Conservation (phyloP, 2,329 filamentous ascomycete species). For the Ophiosphaerella narmari region DNA sequence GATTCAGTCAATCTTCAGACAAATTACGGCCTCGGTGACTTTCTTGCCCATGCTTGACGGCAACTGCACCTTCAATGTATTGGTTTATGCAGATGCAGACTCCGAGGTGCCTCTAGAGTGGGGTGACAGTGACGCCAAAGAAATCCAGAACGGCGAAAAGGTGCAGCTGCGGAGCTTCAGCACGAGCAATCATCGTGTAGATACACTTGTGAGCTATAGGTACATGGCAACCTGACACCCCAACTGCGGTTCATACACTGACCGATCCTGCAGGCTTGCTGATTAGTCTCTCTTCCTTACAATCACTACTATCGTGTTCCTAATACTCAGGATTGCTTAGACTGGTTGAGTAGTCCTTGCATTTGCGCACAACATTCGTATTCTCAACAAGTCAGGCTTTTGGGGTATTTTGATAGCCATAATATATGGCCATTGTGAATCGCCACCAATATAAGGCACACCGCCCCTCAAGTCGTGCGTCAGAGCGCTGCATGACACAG, state of each 20-base stretch:
- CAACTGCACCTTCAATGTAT: constrained; percentile 97
- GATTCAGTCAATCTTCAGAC: constrained; percentile 94
- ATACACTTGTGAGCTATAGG: constrained; percentile 93
- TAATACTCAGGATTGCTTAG: neutral
- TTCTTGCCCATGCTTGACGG: constrained; percentile 93
- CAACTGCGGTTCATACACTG: constrained; percentile 1
- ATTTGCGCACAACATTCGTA: neutral
- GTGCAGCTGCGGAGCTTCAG: constrained; percentile 96
- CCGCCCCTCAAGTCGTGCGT: neutral
- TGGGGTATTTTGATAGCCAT: neutral
- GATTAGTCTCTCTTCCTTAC: constrained; percentile 12
- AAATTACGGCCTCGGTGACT: constrained; percentile 96
- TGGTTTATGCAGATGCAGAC: constrained; percentile 96
- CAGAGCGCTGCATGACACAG: neutral
- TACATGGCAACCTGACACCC: constrained; percentile 16
- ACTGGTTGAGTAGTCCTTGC: neutral
- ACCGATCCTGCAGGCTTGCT: constrained; percentile 24
- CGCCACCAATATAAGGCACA: neutral
- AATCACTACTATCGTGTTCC: neutral
- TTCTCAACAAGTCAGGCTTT: neutral
- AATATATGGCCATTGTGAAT: neutral
- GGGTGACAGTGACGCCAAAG: constrained; percentile 97
- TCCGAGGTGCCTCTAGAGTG: constrained; percentile 96
- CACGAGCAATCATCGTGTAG: constrained; percentile 90
- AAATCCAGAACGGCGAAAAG: constrained; percentile 92